Evolutionary conservation across 2,329 filamentous ascomycete species (phyloP).

Genomic region (Pyricularia sp.): DNA sequence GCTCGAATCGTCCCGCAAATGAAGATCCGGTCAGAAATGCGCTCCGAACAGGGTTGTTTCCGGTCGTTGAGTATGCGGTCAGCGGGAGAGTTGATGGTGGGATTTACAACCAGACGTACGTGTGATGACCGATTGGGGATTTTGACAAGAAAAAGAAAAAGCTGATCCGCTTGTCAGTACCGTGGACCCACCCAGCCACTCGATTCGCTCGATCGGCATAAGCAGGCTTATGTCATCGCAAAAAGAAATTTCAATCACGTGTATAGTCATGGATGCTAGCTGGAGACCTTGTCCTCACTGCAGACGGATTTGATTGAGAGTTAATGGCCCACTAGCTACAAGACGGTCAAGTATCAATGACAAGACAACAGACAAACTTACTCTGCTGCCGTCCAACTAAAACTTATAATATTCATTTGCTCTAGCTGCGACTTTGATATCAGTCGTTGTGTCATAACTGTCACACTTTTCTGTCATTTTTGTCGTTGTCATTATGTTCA

Average conservation of each 20-base stretch:
- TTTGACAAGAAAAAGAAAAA: background rate
- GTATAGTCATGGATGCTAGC: background rate
- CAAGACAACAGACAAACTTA: background rate
- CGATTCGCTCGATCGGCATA: background rate
- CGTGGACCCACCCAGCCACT: background rate
- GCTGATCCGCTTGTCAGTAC: background rate
- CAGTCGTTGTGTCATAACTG: background rate
- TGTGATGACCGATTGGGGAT: background rate
- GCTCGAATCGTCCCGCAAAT: background rate
- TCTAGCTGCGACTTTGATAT: background rate
- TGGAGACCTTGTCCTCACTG: too few relatives aligned
- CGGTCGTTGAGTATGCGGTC: background rate
- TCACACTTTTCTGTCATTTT: background rate
- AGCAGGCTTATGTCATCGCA: background rate
- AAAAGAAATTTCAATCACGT: background rate
- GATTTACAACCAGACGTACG: background rate
- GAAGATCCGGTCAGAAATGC: background rate
- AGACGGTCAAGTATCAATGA: background rate
- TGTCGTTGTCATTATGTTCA: background rate
- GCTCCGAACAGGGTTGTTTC: background rate
- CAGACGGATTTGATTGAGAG: too few relatives aligned
- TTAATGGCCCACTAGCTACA: background rate
- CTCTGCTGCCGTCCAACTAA: background rate
- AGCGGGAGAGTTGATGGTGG: background rate
- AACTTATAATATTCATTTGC: background rate